Conservation (phyloP, 768 basidiomycete genomes). For the Clitopilus hobsonii region DNA sequence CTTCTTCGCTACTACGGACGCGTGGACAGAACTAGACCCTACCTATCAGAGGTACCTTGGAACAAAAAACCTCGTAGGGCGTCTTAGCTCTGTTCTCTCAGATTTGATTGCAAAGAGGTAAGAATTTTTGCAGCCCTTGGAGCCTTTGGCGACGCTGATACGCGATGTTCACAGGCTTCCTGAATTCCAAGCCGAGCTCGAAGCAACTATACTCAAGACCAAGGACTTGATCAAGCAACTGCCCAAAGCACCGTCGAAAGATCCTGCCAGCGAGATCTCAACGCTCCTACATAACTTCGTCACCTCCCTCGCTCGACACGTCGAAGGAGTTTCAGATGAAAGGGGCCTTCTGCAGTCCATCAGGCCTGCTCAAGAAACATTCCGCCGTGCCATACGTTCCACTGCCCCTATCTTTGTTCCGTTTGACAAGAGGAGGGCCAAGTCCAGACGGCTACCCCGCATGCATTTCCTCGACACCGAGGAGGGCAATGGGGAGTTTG, state of each 20-base stretch:
- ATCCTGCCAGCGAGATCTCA: conserved; percentile 56
- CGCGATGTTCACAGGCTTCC: conserved; percentile 50
- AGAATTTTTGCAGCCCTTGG: no score
- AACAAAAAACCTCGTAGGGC: conserved; percentile 50
- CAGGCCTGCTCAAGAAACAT: conserved; percentile 40
- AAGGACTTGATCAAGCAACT: conserved; percentile 23
- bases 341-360: conserved; percentile 55
- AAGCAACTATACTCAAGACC: conserved; percentile 35
- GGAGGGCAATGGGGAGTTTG: conserved; percentile 20
- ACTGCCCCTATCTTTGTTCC: conserved; percentile 62
- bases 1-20: conserved; percentile 47
- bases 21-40: conserved; percentile 52
- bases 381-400: conserved; percentile 39
- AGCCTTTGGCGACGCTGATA: no score
- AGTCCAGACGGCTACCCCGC: conserved; percentile 8
- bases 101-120: conserved; percentile 61
- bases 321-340: conserved; percentile 50
- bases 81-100: conserved; percentile 56
- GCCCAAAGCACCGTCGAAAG: conserved; percentile 49
- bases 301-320: conserved; percentile 33
- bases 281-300: conserved; percentile 42
- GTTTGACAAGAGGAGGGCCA: conserved; percentile 24
- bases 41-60: conserved; percentile 49
- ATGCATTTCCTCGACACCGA: conserved; percentile 36
- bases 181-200: conserved; percentile 54